A percentile compares a stretch with the other conserved stretches of the same genome.
Conservation (phyloP, 345 rosid genomes). For the Citrus medica region DNA sequence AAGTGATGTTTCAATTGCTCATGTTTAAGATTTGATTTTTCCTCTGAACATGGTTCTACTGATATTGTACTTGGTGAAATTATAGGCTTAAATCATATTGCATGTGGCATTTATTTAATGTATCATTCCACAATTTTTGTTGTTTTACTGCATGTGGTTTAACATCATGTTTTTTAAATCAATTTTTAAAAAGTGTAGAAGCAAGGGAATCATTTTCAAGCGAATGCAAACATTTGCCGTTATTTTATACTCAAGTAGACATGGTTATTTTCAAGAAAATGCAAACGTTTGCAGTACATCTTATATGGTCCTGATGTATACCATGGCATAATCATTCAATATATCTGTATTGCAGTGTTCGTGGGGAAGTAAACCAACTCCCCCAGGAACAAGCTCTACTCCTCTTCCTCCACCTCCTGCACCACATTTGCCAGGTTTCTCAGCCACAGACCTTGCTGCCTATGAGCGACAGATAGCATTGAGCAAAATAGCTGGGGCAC, state of each 20-base stretch:
- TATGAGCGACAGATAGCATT: slow-evolving; percentile 69
- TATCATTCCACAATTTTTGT: too few species aligned
- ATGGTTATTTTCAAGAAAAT: neutral
- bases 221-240: too few species aligned
- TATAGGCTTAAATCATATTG: too few species aligned
- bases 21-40: too few species aligned
- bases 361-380: slow-evolving; percentile 95
- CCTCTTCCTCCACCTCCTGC: slow-evolving; percentile 84
- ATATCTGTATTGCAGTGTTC: slow-evolving; percentile 56
- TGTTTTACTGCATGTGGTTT: too few species aligned
- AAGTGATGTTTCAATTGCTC: too few species aligned
- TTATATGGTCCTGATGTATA: neutral
- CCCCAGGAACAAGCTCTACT: slow-evolving; percentile 70
- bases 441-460: slow-evolving; percentile 53
- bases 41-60: too few species aligned
- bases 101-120: too few species aligned
- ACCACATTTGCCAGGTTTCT: slow-evolving; percentile 46
- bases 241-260: neutral
- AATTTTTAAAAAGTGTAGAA: too few species aligned
- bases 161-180: too few species aligned
- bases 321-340: neutral
- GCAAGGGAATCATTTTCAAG: too few species aligned
- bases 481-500: slow-evolving; percentile 64
- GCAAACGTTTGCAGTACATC: neutral
- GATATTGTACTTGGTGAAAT: too few species aligned